Percentiles rank a stretch among this genome's conserved stretches.
phyloP scores from a whole-genome alignment of 148 eudicot species.

The Persicaria tinctoria region DNA sequence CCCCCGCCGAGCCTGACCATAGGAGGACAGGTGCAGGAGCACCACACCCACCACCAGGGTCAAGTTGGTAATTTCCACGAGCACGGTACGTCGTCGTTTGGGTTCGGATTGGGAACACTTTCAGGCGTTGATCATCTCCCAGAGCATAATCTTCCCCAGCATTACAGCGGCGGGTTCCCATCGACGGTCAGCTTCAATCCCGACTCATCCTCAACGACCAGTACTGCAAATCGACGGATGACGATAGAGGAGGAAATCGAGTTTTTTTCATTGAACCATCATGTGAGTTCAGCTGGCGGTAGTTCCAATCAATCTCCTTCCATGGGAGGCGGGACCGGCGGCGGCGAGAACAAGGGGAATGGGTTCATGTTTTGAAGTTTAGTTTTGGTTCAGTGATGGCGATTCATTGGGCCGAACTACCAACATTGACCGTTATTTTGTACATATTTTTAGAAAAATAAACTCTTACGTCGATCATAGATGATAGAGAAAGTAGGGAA shows the following conservation, averaged over 20 bases:
- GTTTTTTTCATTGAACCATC: background rate
- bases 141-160: background rate
- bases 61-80: background rate
- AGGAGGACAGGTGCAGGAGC: background rate
- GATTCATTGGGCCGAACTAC: background rate
- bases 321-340: slow-evolving; percentile 4
- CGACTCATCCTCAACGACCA: background rate
- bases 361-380: slow-evolving; percentile 8
- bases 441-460: too few relatives aligned
- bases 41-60: slow-evolving; percentile 1
- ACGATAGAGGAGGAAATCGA: background rate
- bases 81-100: slow-evolving; percentile 1
- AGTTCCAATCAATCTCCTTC: background rate
- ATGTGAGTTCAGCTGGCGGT: background rate
- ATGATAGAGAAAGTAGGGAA: too few relatives aligned
- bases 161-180: background rate
- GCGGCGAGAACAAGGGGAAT: slow-evolving; percentile 1
- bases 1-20: too few relatives aligned
- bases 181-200: background rate
- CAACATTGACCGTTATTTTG: too few relatives aligned
- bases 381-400: background rate
- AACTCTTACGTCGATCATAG: too few relatives aligned
- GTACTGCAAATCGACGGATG: background rate
- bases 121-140: background rate
- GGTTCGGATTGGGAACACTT: background rate